Evolutionary conservation across 2,329 filamentous ascomycete genomes (phyloP).

Genomic region (Aspergillus tubingensis): DNA sequence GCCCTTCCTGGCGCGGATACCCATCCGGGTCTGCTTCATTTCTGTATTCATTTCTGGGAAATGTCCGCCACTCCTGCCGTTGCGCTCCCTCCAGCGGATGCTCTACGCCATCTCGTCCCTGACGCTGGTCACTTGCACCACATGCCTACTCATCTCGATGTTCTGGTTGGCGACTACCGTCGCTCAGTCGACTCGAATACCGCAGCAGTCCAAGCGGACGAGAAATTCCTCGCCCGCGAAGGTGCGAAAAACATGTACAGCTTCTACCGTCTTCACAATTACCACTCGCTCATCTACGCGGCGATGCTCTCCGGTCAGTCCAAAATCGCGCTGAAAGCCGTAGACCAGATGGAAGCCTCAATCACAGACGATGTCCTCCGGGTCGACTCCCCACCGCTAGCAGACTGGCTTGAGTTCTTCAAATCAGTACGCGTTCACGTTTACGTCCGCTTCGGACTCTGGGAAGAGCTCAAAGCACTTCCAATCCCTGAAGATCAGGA

Average conservation of each 20-base stretch:
- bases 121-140: constrained; percentile 70
- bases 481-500: constrained; percentile 54
- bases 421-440: constrained; percentile 67
- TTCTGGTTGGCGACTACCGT: constrained; percentile 71
- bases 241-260: constrained; percentile 70
- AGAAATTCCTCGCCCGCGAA: constrained; percentile 61
- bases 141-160: constrained; percentile 76
- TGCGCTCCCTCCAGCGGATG: constrained; percentile 62
- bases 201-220: constrained; percentile 66
- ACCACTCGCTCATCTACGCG: constrained; percentile 72
- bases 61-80: constrained; percentile 68
- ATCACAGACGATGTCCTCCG: constrained; percentile 65
- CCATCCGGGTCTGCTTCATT: constrained; percentile 70
- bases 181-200: constrained; percentile 67
- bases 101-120: constrained; percentile 63
- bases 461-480: constrained; percentile 66
- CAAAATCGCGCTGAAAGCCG: constrained; percentile 61
- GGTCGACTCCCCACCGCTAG: constrained; percentile 69
- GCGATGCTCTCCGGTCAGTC: constrained; percentile 74
- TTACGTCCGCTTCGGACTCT: constrained; percentile 70
- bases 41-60: constrained; percentile 76
- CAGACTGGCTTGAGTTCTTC: constrained; percentile 75
- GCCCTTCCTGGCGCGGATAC: constrained; percentile 47
- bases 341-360: constrained; percentile 59
- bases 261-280: constrained; percentile 72